Percentiles rank a stretch among this genome's conserved stretches.
Evolutionary conservation across 2,329 filamentous ascomycete genomes (phyloP).

Genomic region (Alternaria postmessia): DNA sequence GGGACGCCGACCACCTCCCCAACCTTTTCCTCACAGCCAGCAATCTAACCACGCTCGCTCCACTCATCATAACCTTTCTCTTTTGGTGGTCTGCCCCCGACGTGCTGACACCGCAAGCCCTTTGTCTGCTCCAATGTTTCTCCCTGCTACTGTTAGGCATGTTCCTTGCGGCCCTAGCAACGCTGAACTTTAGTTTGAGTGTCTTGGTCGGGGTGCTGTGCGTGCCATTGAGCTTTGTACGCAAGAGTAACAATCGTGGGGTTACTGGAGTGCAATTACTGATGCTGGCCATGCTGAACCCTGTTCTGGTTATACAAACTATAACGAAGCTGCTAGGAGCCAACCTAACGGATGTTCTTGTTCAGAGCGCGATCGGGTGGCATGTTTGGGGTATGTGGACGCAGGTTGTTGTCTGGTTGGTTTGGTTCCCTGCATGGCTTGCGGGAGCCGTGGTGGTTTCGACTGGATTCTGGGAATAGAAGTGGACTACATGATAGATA

Average conservation of each 20-base stretch:
- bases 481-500: neutral
- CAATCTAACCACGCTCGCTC: conserved; percentile 45
- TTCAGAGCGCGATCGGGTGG: conserved; percentile 84
- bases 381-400: conserved; percentile 90
- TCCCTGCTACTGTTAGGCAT: conserved; percentile 92
- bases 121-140: conserved; percentile 84
- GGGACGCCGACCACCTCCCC: conserved; percentile 59
- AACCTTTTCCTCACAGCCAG: conserved; percentile 42
- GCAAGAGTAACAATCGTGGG: conserved; percentile 22
- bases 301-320: conserved; percentile 41
- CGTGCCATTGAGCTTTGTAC: conserved; percentile 79
- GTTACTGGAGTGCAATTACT: conserved; percentile 22
- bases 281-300: conserved; percentile 43
- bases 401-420: conserved; percentile 87
- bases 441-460: conserved; percentile 57
- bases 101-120: conserved; percentile 71
- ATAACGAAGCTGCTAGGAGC: conserved; percentile 33
- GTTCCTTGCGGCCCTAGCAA: conserved; percentile 90
- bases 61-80: conserved; percentile 39
- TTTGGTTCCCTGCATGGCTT: conserved; percentile 95
- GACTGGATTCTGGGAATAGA: conserved; percentile 28
- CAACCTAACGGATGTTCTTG: conserved; percentile 66
- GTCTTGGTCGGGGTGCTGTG: conserved; percentile 84
- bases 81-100: conserved; percentile 45
- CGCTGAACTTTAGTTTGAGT: conserved; percentile 91